Percentiles rank a stretch among this genome's conserved stretches.
These are phyloP conservation scores for Botryotinia convoluta DNA, from an alignment of 2,329 filamentous ascomycete species.

Conservation along the genomic window DNA sequence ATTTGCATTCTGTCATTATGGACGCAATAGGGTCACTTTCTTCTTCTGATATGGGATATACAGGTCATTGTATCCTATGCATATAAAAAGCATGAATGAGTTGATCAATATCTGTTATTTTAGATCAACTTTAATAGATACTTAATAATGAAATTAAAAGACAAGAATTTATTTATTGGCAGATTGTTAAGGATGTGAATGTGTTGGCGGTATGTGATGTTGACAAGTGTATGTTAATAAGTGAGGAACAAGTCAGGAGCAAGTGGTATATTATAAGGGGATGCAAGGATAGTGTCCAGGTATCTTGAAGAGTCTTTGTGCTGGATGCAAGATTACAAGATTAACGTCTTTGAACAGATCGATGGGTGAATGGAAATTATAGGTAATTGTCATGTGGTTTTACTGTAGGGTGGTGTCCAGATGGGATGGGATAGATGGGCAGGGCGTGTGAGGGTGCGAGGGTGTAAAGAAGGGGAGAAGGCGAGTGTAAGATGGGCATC, in stretches of 20 bases:
- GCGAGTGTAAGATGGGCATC: too few relatives aligned
- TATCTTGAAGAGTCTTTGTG: not conserved
- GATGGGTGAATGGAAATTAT: not conserved
- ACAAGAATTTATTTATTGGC: not conserved
- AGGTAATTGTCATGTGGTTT: not conserved
- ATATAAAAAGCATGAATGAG: conserved; percentile 7
- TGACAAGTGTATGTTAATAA: not conserved
- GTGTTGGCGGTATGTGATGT: not conserved
- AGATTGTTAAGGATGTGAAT: not conserved
- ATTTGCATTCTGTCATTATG: conserved; percentile 6
- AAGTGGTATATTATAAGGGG: not conserved
- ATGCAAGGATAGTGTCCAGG: not conserved
- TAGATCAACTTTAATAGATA: conserved; percentile 9
- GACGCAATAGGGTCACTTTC: conserved; percentile 2
- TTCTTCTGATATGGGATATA: not conserved
- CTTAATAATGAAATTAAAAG: not conserved
- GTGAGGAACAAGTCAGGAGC: not conserved
- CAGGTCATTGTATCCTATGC: conserved; percentile 1
- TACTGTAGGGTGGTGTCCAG: not conserved
- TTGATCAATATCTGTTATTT: not conserved
- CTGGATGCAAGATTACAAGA: not conserved
- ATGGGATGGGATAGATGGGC: not conserved
- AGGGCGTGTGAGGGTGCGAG: not conserved
- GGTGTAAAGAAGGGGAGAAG: not conserved
- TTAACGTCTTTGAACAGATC: not conserved